A percentile compares a stretch with the other conserved stretches of the same genome.
phyloP scores from a whole-genome alignment of 768 basidiomycete genomes.

The Hirschioporus abietinus region DNA sequence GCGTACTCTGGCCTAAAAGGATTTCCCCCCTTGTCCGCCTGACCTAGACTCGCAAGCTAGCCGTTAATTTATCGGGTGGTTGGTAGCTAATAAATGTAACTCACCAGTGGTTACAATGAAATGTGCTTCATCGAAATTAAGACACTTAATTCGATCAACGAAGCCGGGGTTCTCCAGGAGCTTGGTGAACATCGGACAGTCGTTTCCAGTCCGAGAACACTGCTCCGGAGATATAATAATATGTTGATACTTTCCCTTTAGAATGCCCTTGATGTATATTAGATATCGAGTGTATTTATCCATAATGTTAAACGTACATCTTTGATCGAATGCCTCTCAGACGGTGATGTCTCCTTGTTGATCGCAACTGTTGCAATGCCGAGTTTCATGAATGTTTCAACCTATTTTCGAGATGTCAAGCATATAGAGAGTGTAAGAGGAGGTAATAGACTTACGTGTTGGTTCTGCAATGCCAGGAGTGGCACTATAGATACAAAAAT shows the following conservation, averaged over 20 bases:
- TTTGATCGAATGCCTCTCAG: neutral
- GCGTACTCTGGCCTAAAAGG: neutral
- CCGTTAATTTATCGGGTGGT: no score
- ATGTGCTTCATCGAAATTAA: neutral
- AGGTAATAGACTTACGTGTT: neutral
- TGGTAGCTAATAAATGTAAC: neutral
- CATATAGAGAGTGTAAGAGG: neutral
- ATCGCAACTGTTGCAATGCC: slow-evolving; percentile 19
- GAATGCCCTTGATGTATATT: neutral
- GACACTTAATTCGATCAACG: neutral
- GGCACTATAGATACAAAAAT: slow-evolving; percentile 10
- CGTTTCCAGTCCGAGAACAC: neutral
- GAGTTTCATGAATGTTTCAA: slow-evolving; percentile 15
- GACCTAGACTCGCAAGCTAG: no score
- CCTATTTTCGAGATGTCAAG: slow-evolving; percentile 8
- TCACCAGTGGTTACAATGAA: neutral
- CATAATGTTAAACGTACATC: neutral
- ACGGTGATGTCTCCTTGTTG: slow-evolving; percentile 18
- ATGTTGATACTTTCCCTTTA: neutral
- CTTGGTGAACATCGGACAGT: neutral
- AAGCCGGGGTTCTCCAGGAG: neutral
- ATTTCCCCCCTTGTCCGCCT: neutral
- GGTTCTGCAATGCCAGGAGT: neutral
- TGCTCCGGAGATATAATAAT: neutral
- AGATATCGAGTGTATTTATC: neutral